phyloP scores from a whole-genome alignment of 208 protist species.

The Endotrypanum monterogeii region DNA sequence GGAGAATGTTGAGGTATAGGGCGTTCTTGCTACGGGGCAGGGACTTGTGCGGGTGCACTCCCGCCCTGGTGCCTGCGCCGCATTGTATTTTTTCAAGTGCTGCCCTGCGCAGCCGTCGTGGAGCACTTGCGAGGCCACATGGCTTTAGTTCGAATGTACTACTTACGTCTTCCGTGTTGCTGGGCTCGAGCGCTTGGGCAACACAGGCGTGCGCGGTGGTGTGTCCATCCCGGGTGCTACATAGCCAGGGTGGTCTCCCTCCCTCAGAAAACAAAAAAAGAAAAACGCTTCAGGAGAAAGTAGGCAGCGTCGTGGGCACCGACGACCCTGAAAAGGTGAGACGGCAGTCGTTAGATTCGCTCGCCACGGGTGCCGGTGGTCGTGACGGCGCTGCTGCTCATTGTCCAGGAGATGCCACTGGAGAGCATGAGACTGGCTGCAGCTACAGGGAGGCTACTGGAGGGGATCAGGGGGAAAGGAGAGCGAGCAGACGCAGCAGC shows the following conservation, averaged over 20 bases:
- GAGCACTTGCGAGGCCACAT: constrained; percentile 3
- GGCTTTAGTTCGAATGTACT: neutral
- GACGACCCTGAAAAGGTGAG: neutral
- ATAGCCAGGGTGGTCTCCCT: constrained; percentile 1
- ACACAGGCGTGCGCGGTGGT: constrained; percentile 17
- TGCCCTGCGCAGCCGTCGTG: constrained; percentile 6
- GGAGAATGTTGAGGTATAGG: neutral
- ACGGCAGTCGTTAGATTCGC: neutral
- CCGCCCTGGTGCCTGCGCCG: neutral
- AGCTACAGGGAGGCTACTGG: neutral
- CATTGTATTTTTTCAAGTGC: neutral
- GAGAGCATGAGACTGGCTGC: neutral
- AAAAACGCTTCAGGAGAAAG: constrained; percentile 9
- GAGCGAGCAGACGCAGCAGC: neutral
- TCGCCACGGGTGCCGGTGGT: neutral
- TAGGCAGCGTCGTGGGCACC: neutral
- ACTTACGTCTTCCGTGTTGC: neutral
- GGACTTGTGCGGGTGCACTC: neutral
- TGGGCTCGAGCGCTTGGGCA: constrained; percentile 3
- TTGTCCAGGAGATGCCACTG: neutral
- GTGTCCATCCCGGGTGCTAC: constrained; percentile 25
- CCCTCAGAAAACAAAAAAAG: constrained; percentile 21
- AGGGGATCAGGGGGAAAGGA: no score
- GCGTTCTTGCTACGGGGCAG: constrained; percentile 1
- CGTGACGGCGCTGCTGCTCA: neutral